These are phyloP conservation scores for Colletotrichum sublineola DNA, from an alignment of 2,329 filamentous ascomycete genomes.

Conservation along the genomic window DNA sequence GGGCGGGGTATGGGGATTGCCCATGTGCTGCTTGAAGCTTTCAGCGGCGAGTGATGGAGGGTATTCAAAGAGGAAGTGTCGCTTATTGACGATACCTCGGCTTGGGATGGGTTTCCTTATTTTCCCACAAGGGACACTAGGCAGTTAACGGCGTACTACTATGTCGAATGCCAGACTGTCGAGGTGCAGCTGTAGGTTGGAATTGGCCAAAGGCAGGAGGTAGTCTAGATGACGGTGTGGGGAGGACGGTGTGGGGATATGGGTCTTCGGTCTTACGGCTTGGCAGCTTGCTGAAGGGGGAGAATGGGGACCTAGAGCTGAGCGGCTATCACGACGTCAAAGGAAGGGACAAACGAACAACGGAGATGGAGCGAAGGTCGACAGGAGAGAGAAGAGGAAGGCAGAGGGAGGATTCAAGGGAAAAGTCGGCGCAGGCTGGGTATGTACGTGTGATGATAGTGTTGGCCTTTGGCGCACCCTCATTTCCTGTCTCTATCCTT, in stretches of 20 bases:
- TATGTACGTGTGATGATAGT: slow-evolving; percentile 4
- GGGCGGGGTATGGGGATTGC: neutral
- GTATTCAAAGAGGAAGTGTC: too few species aligned
- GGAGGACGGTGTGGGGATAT: neutral
- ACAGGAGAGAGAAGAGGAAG: neutral
- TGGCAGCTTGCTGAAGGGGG: neutral
- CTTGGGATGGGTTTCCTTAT: neutral
- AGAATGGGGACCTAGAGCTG: neutral
- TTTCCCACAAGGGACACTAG: neutral
- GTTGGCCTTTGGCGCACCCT: slow-evolving; percentile 9
- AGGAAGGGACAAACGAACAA: neutral
- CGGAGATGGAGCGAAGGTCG: neutral
- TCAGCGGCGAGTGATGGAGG: neutral
- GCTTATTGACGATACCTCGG: neutral
- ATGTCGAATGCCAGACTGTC: neutral
- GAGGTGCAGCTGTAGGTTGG: neutral
- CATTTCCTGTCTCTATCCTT: slow-evolving; percentile 2
- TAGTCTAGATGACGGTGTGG: neutral
- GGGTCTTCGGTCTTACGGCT: neutral
- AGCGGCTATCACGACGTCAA: neutral
- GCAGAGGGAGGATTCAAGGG: neutral
- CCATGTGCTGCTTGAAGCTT: neutral
- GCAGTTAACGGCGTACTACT: neutral
- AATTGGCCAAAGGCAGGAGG: neutral
- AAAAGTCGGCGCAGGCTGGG: slow-evolving; percentile 8